Evolutionary conservation across 352 stramenopile genomes (phyloP), one percentile per base, ranked within the genome.

Genomic region (Pythium dissotocum): DNA sequence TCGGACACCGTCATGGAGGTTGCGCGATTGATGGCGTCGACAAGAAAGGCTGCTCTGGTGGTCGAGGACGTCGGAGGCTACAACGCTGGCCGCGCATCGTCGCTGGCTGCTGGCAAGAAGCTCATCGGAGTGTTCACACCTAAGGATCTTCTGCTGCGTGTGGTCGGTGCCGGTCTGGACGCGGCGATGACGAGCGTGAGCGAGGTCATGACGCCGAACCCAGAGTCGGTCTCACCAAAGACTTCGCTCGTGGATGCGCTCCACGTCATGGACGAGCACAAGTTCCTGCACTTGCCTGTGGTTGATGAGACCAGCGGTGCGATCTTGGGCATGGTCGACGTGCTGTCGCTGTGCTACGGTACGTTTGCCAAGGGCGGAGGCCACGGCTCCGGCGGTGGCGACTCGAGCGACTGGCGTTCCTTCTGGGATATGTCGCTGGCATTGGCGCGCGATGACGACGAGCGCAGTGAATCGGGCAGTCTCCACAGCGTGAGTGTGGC

Each of bases 181-280:
- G 85, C 97, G 24, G 81, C 94, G 21, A 85, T 79, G 60, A 99
- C 95, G 55, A 77, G 77, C 13, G 91, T 99, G 16, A 90, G 80
- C 18, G 78, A 94, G 70, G 95, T 99, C 26, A 99, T 99, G 97
- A 99, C 97, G 14, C 90, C 90, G 6, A 96, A 98, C 65, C 97
- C 97, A 1, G 97, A 99, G 73, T 91, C 90, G 16, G 94, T 98
- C 18, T 84, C 84, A 18, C 94, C 95, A 6, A 95, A 80, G 56
- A 98, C 93, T 5, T 97, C 91, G 32, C 90, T 99, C 10, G 77
- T 99, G 9, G 97, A 99, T 62, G 97, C 97, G 21, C 81, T 99
- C 46, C 97, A 99, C 71, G 93, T 98, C 26, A 99, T 99, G 96
- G 95, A 99, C 68, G 97, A 99, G 62, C 96, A 99, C 67, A 96